A percentile compares a stretch with the other conserved stretches of the same genome.
Evolutionary conservation across 495 filamentous ascomycete genomes (phyloP).

Genomic region (Penicillium diatomitis): DNA sequence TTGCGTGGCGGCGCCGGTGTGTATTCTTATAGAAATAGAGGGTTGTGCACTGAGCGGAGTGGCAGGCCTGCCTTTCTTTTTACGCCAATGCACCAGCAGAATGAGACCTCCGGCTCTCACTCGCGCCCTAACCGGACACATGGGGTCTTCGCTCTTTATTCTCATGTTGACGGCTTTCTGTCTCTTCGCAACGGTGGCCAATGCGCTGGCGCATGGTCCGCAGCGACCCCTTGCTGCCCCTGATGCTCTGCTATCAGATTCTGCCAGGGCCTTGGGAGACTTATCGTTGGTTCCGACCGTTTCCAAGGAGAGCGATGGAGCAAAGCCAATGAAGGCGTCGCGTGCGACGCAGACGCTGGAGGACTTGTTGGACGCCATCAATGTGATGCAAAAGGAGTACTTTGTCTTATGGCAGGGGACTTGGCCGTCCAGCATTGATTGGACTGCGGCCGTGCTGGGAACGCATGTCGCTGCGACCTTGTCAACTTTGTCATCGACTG

Average conservation of each 20-base stretch:
- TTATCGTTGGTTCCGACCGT: conserved; percentile 2
- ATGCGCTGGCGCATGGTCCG: conserved; percentile 23
- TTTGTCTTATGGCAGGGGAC: conserved; percentile 70
- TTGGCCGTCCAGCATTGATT: conserved; percentile 86
- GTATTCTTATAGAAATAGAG: conserved; percentile 14
- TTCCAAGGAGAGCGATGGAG: conserved; percentile 3
- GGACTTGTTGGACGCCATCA: conserved; percentile 50
- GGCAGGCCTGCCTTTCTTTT: conserved; percentile 1
- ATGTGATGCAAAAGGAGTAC: conserved; percentile 67
- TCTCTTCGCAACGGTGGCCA: conserved; percentile 11
- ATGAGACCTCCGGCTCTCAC: conserved; percentile 10
- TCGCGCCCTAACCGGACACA: conserved; percentile 5
- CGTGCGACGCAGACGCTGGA: conserved; percentile 21
- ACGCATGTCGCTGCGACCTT: conserved; percentile 70
- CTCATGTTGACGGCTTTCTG: conserved; percentile 17
- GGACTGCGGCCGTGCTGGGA: conserved; percentile 82
- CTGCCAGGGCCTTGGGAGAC: neutral
- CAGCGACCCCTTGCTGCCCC: conserved; percentile 16
- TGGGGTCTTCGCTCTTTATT: conserved; percentile 9
- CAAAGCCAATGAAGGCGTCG: conserved; percentile 3
- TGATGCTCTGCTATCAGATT: neutral
- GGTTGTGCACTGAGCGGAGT: conserved; percentile 3
- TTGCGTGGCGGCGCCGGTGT: neutral
- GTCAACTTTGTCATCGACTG: conserved; percentile 46
- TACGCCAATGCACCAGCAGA: neutral